phyloP scores from a whole-genome alignment of 1,284 basidiomycete genomes.

The Tetrapyrgos nigripes region DNA sequence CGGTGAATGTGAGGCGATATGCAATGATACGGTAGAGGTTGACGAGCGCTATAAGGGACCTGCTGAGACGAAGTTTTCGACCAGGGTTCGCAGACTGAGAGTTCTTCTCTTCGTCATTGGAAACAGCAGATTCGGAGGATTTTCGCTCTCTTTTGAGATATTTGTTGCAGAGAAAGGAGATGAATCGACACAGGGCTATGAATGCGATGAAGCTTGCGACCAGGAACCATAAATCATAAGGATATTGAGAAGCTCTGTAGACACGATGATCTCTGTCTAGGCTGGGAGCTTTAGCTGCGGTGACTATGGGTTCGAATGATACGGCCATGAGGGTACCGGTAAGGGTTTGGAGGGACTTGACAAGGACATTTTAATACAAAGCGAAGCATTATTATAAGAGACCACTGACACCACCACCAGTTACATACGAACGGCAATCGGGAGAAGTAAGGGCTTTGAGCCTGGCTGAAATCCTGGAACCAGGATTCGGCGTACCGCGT shows the following conservation, averaged over 20 bases:
- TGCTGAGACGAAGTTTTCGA: constrained; percentile 21
- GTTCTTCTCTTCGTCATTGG: constrained; percentile 28
- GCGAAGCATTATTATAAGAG: too few relatives aligned
- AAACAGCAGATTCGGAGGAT: not conserved
- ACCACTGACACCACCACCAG: too few relatives aligned
- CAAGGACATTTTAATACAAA: too few relatives aligned
- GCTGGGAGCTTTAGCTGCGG: not conserved
- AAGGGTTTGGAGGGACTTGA: too few relatives aligned
- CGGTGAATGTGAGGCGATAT: constrained; percentile 54
- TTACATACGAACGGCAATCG: too few relatives aligned
- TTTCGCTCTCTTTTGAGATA: constrained; percentile 4
- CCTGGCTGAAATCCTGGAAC: too few relatives aligned
- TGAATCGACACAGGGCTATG: constrained; percentile 38
- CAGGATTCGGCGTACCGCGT: too few relatives aligned
- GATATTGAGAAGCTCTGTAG: constrained; percentile 26
- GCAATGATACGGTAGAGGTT: constrained; percentile 54
- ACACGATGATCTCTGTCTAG: constrained; percentile 4
- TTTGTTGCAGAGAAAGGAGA: constrained; percentile 31
- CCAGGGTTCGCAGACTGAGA: constrained; percentile 15
- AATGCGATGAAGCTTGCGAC: constrained; percentile 40
- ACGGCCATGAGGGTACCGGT: too few relatives aligned
- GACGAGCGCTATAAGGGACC: constrained; percentile 42
- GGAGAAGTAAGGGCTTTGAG: too few relatives aligned
- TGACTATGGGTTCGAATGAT: too few relatives aligned
- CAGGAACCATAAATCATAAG: constrained; percentile 44